phyloP scores from a whole-genome alignment of 148 eudicot genomes.

The Fagopyrum esculentum region DNA sequence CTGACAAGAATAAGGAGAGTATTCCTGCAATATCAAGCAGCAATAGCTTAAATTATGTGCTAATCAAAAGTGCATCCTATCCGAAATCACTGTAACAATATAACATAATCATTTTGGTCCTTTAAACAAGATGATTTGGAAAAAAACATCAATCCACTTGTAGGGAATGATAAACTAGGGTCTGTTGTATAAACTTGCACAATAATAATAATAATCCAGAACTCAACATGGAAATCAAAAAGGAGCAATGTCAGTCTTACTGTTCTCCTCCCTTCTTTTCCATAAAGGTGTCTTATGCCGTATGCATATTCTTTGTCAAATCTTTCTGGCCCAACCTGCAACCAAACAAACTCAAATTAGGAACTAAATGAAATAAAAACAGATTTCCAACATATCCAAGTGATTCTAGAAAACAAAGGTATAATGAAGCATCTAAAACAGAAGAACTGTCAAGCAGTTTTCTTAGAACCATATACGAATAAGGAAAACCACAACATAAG shows the following conservation, averaged over 20 bases:
- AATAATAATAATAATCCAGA: neutral
- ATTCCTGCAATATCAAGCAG: conserved; percentile 45
- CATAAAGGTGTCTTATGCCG: conserved; percentile 82
- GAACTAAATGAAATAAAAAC: neutral
- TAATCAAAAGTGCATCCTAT: neutral
- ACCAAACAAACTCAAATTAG: conserved; percentile 13
- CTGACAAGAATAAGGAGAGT: conserved; percentile 82
- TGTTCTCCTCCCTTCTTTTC: conserved; percentile 97
- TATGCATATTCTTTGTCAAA: conserved; percentile 98
- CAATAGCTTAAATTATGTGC: neutral
- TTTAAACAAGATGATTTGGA: neutral
- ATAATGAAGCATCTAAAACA: neutral
- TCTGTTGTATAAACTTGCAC: neutral
- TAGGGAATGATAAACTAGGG: neutral
- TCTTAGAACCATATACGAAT: neutral
- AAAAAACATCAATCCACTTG: neutral
- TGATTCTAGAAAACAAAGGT: neutral
- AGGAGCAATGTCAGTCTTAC: conserved; percentile 26
- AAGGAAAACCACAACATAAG: neutral
- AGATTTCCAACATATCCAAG: neutral
- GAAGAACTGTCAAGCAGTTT: neutral
- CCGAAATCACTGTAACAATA: neutral
- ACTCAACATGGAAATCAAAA: neutral
- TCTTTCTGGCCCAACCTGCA: conserved; percentile 85
- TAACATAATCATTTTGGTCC: neutral